phyloP scores from a whole-genome alignment of 352 stramenopile species.

The Pythium apleroticum region DNA sequence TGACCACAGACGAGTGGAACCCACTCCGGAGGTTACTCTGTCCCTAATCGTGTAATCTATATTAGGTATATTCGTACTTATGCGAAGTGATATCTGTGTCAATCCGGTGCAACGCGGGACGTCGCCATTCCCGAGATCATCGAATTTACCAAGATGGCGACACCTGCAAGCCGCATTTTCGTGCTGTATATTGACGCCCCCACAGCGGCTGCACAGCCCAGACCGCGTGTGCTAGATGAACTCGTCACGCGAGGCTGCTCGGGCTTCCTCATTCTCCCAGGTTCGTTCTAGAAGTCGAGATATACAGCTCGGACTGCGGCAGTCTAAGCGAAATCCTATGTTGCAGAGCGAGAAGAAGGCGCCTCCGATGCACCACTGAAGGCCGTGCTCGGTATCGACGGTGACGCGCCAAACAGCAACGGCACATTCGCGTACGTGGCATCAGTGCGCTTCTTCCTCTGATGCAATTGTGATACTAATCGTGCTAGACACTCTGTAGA shows the following conservation, averaged over 20 bases:
- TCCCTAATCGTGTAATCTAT: not conserved
- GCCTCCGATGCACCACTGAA: conserved; percentile 34
- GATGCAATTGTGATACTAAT: conserved; percentile 6
- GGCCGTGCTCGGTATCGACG: conserved; percentile 30
- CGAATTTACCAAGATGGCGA: conserved; percentile 22
- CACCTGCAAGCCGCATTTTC: conserved; percentile 25
- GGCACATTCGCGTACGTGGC: conserved; percentile 30
- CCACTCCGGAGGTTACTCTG: not conserved
- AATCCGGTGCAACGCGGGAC: not conserved
- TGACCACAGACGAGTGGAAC: not conserved
- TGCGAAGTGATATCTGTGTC: not conserved
- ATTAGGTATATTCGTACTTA: conserved; percentile 5
- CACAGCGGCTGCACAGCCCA: not conserved
- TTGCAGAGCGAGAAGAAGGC: not conserved
- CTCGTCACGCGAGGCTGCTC: conserved; percentile 52
- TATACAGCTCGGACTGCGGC: not conserved
- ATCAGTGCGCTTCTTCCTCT: not conserved
- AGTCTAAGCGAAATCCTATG: not conserved
- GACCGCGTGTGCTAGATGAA: conserved; percentile 29
- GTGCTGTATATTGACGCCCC: conserved; percentile 24
- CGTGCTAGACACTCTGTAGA: conserved; percentile 22
- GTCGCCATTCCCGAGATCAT: not conserved
- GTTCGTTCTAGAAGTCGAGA: conserved; percentile 22
- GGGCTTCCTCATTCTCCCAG: conserved; percentile 50
- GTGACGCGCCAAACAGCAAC: conserved; percentile 19